Evolutionary conservation across 352 stramenopile species (phyloP), one percentile per base, ranked within the genome.

Genomic region (Globisporangium lucens): DNA sequence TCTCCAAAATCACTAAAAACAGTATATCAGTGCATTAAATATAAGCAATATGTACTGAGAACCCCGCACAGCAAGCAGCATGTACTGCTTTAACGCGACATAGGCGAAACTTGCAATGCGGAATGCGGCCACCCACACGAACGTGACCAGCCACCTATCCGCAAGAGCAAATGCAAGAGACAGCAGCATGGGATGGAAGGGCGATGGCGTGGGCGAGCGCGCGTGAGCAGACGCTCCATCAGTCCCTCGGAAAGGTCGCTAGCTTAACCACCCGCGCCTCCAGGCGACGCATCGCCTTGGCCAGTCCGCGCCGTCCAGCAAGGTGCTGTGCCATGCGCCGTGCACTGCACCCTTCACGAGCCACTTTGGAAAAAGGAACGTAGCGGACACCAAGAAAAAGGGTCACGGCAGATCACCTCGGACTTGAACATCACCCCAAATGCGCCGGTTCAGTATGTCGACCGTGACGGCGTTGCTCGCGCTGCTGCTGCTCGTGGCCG

Each of bases 401-500:
- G 5, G 24, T 24, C 30, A 5, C 2, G 30, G 5, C 30, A 3
- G 30, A 33, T 5, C 30, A 5, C 6, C 30, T 33, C 3, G 30
- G 5, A 33, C 5, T 33, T 3, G 30, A 33, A 33, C 30, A 3
- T 33, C 30, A 5, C 30, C 30, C 30, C 30, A 24, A 24, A 24
- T 69, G 46, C 64, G 43, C 27, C 46, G 41, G 30, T 60, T 55
- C 5, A 38, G 38, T 20, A 47, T 7, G 38, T 20, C 20, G 20
- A 43, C 46, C 0, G 9, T 65, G 36, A 17, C 75, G 41, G 38
- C 70, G 15, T 43, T 43, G n/a, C 46, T 55, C 17, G 58, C 68
- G 20, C 61, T 57, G 12, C 47, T 73, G 24, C 33, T 80, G 57
- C 46, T 84, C 15, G 38, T 77, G 8, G 15, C 30, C 2, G 9